A percentile compares a stretch with the other conserved stretches of the same genome.
phyloP scores from a whole-genome alignment of 1,284 basidiomycete genomes.

The Mycena sp. region DNA sequence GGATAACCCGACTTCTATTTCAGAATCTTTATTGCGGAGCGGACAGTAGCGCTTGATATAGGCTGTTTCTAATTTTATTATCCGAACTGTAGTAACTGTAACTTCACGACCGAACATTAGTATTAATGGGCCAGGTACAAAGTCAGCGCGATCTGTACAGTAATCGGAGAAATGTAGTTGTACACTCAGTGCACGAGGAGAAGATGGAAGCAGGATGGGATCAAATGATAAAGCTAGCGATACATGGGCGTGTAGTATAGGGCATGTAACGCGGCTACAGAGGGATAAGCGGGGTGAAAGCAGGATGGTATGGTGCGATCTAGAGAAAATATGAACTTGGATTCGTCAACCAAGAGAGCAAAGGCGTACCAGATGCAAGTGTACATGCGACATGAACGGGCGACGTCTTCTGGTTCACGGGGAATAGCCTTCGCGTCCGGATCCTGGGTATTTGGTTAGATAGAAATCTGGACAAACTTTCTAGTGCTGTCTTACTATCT shows the following conservation, averaged over 20 bases:
- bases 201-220: too few relatives aligned
- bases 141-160: too few relatives aligned
- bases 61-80: too few relatives aligned
- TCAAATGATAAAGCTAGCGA: constrained; percentile 8
- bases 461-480: too few relatives aligned
- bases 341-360: too few relatives aligned
- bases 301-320: too few relatives aligned
- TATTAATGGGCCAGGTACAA: too few relatives aligned
- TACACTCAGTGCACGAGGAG: not conserved
- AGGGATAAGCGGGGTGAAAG: not conserved
- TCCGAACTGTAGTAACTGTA: not conserved
- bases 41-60: constrained; percentile 9
- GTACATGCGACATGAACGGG: constrained; percentile 13
- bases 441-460: not conserved
- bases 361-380: not conserved
- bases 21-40: constrained; percentile 27
- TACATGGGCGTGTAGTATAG: not conserved
- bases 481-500: not conserved
- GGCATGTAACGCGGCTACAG: not conserved
- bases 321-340: too few relatives aligned
- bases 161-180: too few relatives aligned
- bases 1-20: constrained; percentile 23
- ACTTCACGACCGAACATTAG: not conserved
- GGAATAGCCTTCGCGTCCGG: not conserved
- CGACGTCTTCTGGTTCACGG: not conserved